Conservation (phyloP, 208 protist genomes). For the Crithidia sp. region DNA sequence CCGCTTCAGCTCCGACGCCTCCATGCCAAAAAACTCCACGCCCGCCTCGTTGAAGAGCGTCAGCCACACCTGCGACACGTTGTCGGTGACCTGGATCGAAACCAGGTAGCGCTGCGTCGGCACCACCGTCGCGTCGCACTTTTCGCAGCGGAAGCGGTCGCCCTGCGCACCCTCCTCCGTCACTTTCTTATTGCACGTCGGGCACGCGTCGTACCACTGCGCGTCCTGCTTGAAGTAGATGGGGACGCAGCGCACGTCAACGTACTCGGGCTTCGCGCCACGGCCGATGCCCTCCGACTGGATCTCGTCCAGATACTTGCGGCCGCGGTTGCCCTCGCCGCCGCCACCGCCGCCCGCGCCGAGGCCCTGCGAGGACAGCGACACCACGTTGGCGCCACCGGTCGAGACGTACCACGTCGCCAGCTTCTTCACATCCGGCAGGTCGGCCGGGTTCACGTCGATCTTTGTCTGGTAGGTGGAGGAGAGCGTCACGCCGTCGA, state of each 20-base stretch:
- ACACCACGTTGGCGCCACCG: constrained; percentile 77
- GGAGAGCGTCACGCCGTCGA: constrained; percentile 86
- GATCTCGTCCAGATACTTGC: constrained; percentile 89
- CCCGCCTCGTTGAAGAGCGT: constrained; percentile 92
- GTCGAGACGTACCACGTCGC: constrained; percentile 86
- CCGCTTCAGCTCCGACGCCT: constrained; percentile 83
- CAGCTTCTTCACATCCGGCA: constrained; percentile 88
- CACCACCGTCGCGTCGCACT: constrained; percentile 80
- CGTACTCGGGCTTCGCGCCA: constrained; percentile 84
- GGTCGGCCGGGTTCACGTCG: constrained; percentile 75
- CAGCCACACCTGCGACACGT: constrained; percentile 89
- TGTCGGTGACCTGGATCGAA: constrained; percentile 88
- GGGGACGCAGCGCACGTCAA: constrained; percentile 88
- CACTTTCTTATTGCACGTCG: constrained; percentile 93
- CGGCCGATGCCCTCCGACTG: constrained; percentile 71
- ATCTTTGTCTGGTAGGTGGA: constrained; percentile 84
- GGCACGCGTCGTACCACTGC: constrained; percentile 92
- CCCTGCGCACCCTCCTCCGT: constrained; percentile 78
- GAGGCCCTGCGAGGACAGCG: constrained; percentile 63
- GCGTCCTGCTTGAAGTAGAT: constrained; percentile 92
- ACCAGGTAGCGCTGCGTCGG: constrained; percentile 88
- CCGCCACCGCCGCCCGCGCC: constrained; percentile 32
- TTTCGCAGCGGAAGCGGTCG: constrained; percentile 87
- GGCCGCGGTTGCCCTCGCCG: constrained; percentile 77
- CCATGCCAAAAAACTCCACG: constrained; percentile 88